Conservation (phyloP, 805 yeast genomes). For the Lipomyces japonicus region DNA sequence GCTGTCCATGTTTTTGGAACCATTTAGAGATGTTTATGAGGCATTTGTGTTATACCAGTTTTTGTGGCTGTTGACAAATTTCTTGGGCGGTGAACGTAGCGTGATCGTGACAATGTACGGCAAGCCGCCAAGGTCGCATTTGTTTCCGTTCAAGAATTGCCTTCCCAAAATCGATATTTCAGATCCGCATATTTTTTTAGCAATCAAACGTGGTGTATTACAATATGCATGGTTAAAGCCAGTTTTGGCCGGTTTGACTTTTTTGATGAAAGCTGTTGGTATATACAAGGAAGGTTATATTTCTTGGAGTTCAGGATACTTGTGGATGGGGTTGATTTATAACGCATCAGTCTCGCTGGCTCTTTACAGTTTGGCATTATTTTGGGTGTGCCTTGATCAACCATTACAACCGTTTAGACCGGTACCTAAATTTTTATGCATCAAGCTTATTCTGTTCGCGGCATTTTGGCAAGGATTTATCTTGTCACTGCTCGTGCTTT, state of each 20-base stretch:
- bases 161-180: conserved; percentile 69
- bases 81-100: conserved; percentile 88
- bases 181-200: conserved; percentile 75
- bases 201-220: conserved; percentile 75
- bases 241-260: conserved; percentile 56
- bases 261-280: conserved; percentile 47
- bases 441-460: conserved; percentile 89
- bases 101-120: conserved; percentile 71
- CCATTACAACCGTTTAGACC: conserved; percentile 81
- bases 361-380: conserved; percentile 77
- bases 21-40: conserved; percentile 84
- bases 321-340: conserved; percentile 67
- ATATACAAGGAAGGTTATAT: conserved; percentile 51
- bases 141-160: conserved; percentile 47
- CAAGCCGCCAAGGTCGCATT: conserved; percentile 65
- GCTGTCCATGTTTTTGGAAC: conserved; percentile 54
- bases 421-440: conserved; percentile 80
- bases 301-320: conserved; percentile 48
- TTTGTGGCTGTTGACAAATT: conserved; percentile 72
- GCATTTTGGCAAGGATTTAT: conserved; percentile 94
- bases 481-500: conserved; percentile 43
- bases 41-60: conserved; percentile 95
- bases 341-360: conserved; percentile 79
- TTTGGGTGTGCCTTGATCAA: conserved; percentile 83
- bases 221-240: conserved; percentile 97